Conservation (phyloP, 2,329 filamentous ascomycete species). For the Purpureocillium takamizusanense region DNA sequence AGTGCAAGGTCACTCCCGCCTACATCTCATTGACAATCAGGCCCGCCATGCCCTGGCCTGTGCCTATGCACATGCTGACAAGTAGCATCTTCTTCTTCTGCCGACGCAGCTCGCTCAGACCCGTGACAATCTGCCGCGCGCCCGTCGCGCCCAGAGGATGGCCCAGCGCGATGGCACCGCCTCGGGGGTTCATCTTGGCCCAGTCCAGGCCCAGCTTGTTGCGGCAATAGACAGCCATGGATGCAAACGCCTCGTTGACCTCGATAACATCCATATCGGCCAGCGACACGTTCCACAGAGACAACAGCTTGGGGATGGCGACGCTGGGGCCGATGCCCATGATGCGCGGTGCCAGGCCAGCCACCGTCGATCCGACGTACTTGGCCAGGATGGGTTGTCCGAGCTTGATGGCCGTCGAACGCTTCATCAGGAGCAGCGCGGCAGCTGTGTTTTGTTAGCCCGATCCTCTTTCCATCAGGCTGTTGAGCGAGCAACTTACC, state of each 20-base stretch:
- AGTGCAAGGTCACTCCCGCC: neutral
- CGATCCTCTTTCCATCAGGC: too few relatives aligned
- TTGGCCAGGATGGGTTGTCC: conserved; percentile 90
- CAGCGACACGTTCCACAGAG: conserved; percentile 66
- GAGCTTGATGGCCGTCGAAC: conserved; percentile 76
- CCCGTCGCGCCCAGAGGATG: conserved; percentile 77
- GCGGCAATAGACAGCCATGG: conserved; percentile 92
- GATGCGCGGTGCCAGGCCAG: conserved; percentile 83
- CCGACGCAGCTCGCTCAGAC: conserved; percentile 73
- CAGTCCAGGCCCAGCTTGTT: conserved; percentile 62
- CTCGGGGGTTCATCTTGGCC: conserved; percentile 71
- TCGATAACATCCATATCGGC: conserved; percentile 85
- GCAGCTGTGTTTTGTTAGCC: conserved; percentile 46
- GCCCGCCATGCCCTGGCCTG: conserved; percentile 60
- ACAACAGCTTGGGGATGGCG: conserved; percentile 73
- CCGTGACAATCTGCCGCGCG: conserved; percentile 76
- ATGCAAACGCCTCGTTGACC: conserved; percentile 96
- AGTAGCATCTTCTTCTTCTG: conserved; percentile 85
- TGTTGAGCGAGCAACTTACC: conserved; percentile 47
- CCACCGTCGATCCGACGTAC: conserved; percentile 84
- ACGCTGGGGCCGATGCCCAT: conserved; percentile 87
- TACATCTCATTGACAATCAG: conserved; percentile 51
- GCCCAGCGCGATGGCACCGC: conserved; percentile 74
- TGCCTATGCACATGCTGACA: conserved; percentile 81
- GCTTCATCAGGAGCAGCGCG: conserved; percentile 87